Evolutionary conservation across 176 grass and related monocot genomes (phyloP), one percentile per base, ranked within the genome.

Genomic region (Panicum miliaceum): DNA sequence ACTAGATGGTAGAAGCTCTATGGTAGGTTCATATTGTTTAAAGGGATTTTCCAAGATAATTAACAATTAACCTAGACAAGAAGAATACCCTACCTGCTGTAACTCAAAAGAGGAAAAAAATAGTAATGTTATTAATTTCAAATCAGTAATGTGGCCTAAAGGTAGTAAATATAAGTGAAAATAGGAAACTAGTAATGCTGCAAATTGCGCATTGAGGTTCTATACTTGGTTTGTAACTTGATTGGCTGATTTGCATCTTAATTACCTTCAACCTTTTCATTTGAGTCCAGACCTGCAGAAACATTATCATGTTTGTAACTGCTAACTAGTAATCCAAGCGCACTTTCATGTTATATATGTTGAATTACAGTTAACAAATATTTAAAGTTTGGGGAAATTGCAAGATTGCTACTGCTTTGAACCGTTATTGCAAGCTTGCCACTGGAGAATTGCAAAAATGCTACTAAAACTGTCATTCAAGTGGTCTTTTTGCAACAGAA

Each of bases 21-120:
- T 48, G 23, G 22, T 71, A n/a, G 29, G 22, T 51, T 38, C 15
- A 50, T 54, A 13, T 34, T 15, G 13, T 77, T 11, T 41, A 53
- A 61, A 86, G 32, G 22, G 42, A 42, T 23, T 56, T 59, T 68
- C 5, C 7, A 29, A 53, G 64, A 48, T 59, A 27, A 6, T 79
- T 66, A 66, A 13, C 48, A 27, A 6, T 79, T 66, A 66, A 13
- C 48, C n/a, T 61, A 68, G 73, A 75, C n/a, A 61, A 74, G 9
- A 81, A 60, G 3, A 23, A 34, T 32, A 32, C 5, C 26, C 38
- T 3, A 11, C 32, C 35, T n/a, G 27, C 20, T 19, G 23, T 57
- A 57, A 71, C 64, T 53, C 27, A 35, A 13, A 70, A 82, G 54
- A 45, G 18, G 64, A 22, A 79, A 66, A 20, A 19, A 57, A 23